These are phyloP conservation scores for Phytopythium kandeliae DNA, from an alignment of 352 stramenopile species.

Conservation along the genomic window DNA sequence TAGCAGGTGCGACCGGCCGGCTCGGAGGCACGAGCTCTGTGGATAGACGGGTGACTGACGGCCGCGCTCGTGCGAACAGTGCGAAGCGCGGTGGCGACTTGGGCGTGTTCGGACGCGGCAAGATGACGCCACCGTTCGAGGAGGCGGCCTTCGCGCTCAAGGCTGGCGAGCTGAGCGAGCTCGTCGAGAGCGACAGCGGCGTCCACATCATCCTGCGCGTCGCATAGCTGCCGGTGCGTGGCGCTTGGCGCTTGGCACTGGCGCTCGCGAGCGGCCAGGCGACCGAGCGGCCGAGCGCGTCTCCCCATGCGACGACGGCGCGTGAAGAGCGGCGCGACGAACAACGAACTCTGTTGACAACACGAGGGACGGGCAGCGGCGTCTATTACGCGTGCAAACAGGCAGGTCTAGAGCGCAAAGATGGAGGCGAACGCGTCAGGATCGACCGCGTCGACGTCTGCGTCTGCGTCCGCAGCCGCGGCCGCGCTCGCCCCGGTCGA, in stretches of 20 bases:
- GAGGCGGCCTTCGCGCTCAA: conserved; percentile 89
- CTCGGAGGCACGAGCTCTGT: too few relatives aligned
- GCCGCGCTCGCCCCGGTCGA: conserved; percentile 2
- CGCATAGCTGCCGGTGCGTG: too few relatives aligned
- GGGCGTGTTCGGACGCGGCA: conserved; percentile 82
- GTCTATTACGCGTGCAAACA: conserved; percentile 30
- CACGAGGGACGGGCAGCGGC: too few relatives aligned
- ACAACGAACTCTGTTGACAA: too few relatives aligned
- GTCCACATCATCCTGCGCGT: conserved; percentile 96
- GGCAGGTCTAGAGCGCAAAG: conserved; percentile 68
- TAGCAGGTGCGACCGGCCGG: conserved; percentile 48
- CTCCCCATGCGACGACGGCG: too few relatives aligned
- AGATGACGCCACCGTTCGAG: conserved; percentile 93
- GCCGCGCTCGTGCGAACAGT: conserved; percentile 19
- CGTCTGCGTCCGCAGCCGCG: conserved; percentile 5
- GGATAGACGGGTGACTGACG: neutral
- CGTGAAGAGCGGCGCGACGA: too few relatives aligned
- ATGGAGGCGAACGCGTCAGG: conserved; percentile 56
- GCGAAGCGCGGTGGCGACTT: conserved; percentile 90
- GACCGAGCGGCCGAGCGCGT: too few relatives aligned
- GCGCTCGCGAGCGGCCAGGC: too few relatives aligned
- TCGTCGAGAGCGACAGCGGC: conserved; percentile 95
- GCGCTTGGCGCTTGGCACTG: too few relatives aligned
- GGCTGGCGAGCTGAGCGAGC: conserved; percentile 91
- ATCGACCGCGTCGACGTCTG: conserved; percentile 13